A percentile compares a stretch with the other conserved stretches of the same genome.
Evolutionary conservation across 352 stramenopile species (phyloP).

Genomic region (Pythium brassicae): DNA sequence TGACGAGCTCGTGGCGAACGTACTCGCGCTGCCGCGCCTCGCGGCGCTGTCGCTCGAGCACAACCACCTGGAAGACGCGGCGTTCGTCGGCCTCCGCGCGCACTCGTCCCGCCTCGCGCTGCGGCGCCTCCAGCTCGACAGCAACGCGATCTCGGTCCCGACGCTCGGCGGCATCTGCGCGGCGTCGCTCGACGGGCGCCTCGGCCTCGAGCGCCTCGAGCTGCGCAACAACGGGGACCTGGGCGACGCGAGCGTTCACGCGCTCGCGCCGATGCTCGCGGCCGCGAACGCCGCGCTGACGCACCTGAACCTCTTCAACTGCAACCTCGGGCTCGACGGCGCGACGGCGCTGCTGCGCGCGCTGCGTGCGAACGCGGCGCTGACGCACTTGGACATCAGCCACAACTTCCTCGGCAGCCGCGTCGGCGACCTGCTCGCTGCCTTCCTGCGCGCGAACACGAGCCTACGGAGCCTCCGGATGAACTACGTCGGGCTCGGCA

Average conservation of each 20-base stretch:
- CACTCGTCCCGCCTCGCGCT: conserved; percentile 23
- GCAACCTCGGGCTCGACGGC: conserved; percentile 62
- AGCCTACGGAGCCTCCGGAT: conserved; percentile 41
- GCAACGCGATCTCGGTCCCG: conserved; percentile 50
- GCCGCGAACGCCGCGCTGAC: conserved; percentile 28
- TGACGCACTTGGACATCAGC: conserved; percentile 60
- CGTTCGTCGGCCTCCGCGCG: conserved; percentile 32
- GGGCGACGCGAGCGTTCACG: conserved; percentile 52
- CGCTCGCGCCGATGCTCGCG: conserved; percentile 59
- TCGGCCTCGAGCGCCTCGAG: conserved; percentile 52
- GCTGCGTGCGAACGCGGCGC: conserved; percentile 39
- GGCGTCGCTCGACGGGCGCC: conserved; percentile 39
- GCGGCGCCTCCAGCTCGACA: conserved; percentile 43
- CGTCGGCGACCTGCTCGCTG: conserved; percentile 65
- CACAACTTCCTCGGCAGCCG: conserved; percentile 69
- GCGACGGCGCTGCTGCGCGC: conserved; percentile 51
- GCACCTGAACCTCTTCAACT: conserved; percentile 65
- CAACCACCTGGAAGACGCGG: conserved; percentile 71
- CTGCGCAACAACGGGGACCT: conserved; percentile 66
- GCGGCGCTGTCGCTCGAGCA: conserved; percentile 63
- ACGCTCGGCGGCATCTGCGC: conserved; percentile 42
- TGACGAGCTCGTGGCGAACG: conserved; percentile 33
- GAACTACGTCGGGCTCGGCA: conserved; percentile 62
- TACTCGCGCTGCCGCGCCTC: conserved; percentile 30
- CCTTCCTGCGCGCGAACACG: conserved; percentile 56